These are phyloP conservation scores for Pythium aristosporum DNA, from an alignment of 352 stramenopile species.

Conservation along the genomic window DNA sequence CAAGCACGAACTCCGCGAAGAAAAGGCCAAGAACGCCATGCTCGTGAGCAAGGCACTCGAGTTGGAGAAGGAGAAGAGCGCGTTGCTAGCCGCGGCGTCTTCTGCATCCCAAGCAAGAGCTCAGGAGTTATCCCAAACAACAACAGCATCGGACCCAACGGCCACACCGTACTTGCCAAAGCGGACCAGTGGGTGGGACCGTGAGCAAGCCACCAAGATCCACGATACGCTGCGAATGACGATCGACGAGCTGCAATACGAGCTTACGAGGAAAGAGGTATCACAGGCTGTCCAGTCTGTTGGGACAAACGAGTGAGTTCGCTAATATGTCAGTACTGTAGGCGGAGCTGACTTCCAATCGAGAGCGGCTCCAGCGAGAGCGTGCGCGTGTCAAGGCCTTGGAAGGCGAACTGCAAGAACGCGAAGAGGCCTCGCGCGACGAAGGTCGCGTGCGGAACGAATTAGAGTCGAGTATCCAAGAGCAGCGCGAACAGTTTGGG, in stretches of 20 bases:
- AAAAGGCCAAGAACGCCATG: slow-evolving; percentile 79
- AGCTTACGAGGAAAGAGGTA: slow-evolving; percentile 65
- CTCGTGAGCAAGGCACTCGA: slow-evolving; percentile 66
- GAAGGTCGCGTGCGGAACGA: slow-evolving; percentile 38
- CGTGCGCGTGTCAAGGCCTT: slow-evolving; percentile 54
- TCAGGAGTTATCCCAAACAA: neutral
- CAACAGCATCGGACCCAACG: neutral
- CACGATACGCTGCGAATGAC: slow-evolving; percentile 66
- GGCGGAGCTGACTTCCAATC: slow-evolving; percentile 45
- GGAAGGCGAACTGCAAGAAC: slow-evolving; percentile 42
- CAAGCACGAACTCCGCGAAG: slow-evolving; percentile 59
- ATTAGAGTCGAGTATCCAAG: slow-evolving; percentile 53
- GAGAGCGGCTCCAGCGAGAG: slow-evolving; percentile 54
- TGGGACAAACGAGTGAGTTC: neutral
- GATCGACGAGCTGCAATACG: slow-evolving; percentile 80
- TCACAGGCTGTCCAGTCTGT: neutral
- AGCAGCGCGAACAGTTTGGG: slow-evolving; percentile 54
- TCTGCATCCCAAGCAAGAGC: neutral
- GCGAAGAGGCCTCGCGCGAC: slow-evolving; percentile 37
- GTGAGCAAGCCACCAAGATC: slow-evolving; percentile 71
- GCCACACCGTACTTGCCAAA: neutral
- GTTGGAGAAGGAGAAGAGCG: slow-evolving; percentile 69
- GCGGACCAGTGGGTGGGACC: slow-evolving; percentile 45
- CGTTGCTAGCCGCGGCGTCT: slow-evolving; percentile 23
- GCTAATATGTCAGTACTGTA: neutral